Evolutionary conservation across 306 rosid genomes (phyloP).

Genomic region (Malus sylvestris): DNA sequence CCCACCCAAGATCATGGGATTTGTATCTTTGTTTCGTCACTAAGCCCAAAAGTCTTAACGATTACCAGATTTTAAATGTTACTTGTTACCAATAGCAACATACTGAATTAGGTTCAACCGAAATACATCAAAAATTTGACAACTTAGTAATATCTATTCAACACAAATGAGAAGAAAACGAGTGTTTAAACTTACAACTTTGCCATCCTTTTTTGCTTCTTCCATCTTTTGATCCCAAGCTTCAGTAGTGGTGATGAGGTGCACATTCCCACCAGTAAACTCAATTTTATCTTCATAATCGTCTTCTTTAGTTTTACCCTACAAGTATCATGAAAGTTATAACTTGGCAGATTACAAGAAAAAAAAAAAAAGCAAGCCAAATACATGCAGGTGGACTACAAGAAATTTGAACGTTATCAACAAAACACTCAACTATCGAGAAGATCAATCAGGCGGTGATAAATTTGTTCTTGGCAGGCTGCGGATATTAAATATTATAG

Average conservation of each 20-base stretch:
- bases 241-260: conserved; percentile 66
- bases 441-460: neutral
- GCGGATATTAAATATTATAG: neutral
- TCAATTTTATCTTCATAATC: conserved; percentile 58
- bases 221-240: conserved; percentile 78
- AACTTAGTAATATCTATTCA: conserved; percentile 1
- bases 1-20: neutral
- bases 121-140: conserved; percentile 5
- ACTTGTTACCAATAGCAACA: neutral
- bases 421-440: conserved; percentile 3
- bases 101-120: neutral
- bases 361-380: neutral
- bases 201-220: conserved; percentile 79
- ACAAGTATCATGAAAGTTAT: conserved; percentile 27
- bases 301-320: conserved; percentile 33
- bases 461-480: neutral
- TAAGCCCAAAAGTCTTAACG: neutral
- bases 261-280: conserved; percentile 64
- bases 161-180: neutral
- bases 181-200: conserved; percentile 49
- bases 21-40: neutral
- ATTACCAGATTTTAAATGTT: neutral
- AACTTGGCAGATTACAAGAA: conserved; percentile 17
- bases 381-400: neutral
- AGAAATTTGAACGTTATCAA: neutral